phyloP scores from a whole-genome alignment of 2,329 filamentous ascomycete genomes.

The Xylariaceae sp. region DNA sequence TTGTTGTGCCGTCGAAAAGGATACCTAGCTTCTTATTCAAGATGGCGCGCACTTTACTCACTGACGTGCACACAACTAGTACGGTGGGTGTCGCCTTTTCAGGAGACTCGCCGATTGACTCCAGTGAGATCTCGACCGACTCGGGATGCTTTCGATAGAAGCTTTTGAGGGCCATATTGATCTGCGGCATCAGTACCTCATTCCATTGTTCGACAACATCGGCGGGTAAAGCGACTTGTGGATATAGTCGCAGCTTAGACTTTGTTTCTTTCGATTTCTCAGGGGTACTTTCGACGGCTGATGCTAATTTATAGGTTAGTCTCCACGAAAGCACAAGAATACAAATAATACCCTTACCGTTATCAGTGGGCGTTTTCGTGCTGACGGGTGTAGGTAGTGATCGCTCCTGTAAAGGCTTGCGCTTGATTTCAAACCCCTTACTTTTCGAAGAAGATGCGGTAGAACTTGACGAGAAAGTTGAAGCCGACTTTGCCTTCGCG shows the following conservation, averaged over 20 bases:
- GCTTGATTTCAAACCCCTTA: slow-evolving; percentile 13
- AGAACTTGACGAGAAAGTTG: slow-evolving; percentile 19
- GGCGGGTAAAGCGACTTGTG: slow-evolving; percentile 52
- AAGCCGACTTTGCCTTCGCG: slow-evolving; percentile 2
- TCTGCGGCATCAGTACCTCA: slow-evolving; percentile 62
- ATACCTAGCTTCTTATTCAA: slow-evolving; percentile 62
- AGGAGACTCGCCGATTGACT: slow-evolving; percentile 65
- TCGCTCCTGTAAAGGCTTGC: slow-evolving; percentile 8
- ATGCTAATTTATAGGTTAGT: slow-evolving; percentile 17
- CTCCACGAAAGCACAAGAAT: slow-evolving; percentile 7
- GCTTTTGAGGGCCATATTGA: slow-evolving; percentile 64
- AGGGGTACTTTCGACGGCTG: slow-evolving; percentile 15
- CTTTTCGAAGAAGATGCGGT: slow-evolving; percentile 7
- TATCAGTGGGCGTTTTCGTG: slow-evolving; percentile 7
- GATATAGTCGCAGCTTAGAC: slow-evolving; percentile 52
- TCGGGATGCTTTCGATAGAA: slow-evolving; percentile 71
- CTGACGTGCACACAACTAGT: slow-evolving; percentile 70
- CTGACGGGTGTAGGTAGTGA: slow-evolving; percentile 6
- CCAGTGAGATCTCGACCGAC: slow-evolving; percentile 71
- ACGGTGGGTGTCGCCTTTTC: slow-evolving; percentile 66
- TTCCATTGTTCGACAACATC: slow-evolving; percentile 69
- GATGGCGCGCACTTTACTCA: slow-evolving; percentile 65
- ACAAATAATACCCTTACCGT: slow-evolving; percentile 15
- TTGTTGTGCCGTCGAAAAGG: slow-evolving; percentile 55
- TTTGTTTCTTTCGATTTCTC: slow-evolving; percentile 23